Base-by-base conservation (phyloP, 495 filamentous ascomycete genomes). In the Clavariopsis aquatica region DNA sequence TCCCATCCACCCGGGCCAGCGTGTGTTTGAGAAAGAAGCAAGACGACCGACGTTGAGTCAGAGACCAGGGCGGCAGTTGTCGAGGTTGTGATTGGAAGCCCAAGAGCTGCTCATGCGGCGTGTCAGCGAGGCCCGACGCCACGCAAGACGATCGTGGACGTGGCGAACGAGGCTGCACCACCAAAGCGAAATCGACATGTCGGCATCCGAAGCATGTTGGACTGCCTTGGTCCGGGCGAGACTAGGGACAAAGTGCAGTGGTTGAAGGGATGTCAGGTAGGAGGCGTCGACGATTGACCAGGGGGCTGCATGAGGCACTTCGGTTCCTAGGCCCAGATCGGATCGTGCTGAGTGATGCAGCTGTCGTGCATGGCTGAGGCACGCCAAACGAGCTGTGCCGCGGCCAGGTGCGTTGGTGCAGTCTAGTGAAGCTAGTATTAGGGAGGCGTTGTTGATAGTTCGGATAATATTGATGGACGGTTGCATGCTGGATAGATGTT, bases 1-100 rank as follows among this genome's bases (percentile, higher is more conserved):
- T 52, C 60, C 67, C 63, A 51, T 70, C 57, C 67, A 70, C 63
- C 67, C 67, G 67, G 57, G 38, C 67, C 67, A 55, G 67, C 67
- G 67, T 60, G 67, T 65, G 67, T 62, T 28, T 60, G 64, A 47
- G 57, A 43, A n/a, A 57, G 43, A 6, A 67, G 59, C 23, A 26
- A 57, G 62, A 66, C 38, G 36, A 52, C 51, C 57, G 31, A 56
- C 8, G 64, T 41, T 67, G 57, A 67, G 64, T 62, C 64, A 67
- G 63, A 53, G 41, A 15, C 23, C 15, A 13, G 36, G 56, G 46
- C 54, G 47, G 62, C 15, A 60, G 63, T 27, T 38, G 38, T 55
- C 41, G 61, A 8, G 38, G 45, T 15, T 46, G 38, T 46, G 27
- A 26, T 57, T 54, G 61, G 61, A 27, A 41, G 36, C 52, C 34